Conservation (phyloP, 345 rosid genomes). For the Alliaria petiolata region DNA sequence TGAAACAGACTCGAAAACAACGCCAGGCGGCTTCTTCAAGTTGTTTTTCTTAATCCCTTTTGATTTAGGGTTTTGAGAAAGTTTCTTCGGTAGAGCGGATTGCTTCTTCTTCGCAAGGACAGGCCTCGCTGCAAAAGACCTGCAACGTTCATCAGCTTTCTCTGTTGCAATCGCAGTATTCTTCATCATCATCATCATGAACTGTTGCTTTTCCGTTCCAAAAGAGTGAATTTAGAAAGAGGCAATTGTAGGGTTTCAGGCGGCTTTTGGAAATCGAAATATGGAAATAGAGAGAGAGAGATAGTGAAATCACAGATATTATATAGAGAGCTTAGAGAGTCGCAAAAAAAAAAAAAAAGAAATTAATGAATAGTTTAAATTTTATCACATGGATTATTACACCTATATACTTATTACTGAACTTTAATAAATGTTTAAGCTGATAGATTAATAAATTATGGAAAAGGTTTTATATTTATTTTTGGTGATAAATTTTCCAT, state of each 20-base stretch:
- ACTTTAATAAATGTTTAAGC: background rate
- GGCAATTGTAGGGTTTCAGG: too few relatives aligned
- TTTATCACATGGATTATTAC: background rate
- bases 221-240: too few relatives aligned
- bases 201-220: too few relatives aligned
- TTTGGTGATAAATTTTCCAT: background rate
- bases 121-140: background rate
- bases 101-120: background rate
- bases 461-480: background rate
- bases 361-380: background rate
- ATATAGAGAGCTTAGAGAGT: too few relatives aligned
- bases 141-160: too few relatives aligned
- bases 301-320: too few relatives aligned
- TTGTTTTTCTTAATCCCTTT: background rate
- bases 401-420: background rate
- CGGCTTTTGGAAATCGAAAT: too few relatives aligned
- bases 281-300: too few relatives aligned
- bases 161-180: too few relatives aligned
- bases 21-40: too few relatives aligned
- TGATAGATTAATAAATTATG: background rate
- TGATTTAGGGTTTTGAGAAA: background rate
- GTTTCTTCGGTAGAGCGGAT: background rate
- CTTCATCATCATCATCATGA: too few relatives aligned
- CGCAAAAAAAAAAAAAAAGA: too few relatives aligned
- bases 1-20: background rate